Evolutionary conservation across 768 basidiomycete genomes (phyloP), one percentile per base, ranked within the genome.

Genomic region (Kwoniella mangroviensis): DNA sequence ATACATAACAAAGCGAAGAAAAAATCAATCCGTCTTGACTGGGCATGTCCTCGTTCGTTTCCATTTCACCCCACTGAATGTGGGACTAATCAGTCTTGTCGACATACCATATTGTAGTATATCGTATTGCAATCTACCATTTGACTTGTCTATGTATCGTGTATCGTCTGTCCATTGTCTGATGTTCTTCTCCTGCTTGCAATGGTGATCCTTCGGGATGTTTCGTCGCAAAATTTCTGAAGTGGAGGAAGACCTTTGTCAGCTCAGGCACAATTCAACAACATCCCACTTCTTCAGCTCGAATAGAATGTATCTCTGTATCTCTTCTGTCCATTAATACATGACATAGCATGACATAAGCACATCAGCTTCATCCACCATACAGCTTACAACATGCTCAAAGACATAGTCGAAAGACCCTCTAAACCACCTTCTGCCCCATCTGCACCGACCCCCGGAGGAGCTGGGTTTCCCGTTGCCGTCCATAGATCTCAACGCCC

Each of bases 401-500:
- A 69, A 49, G 75, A 78, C 34, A 76, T 80, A 59, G 65, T 75
- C 15, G 79, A 80, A 56, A 51, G 75, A 13, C 55, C 71, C 2
- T 62, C 74, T 7, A 45, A 62, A 45, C 42, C 59, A 73, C 21
- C 71, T 69, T 11, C 40, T 71, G 59, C 76, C 73, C 67, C 42
- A 55, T 34, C 58, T 51, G 43, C 58, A 64, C 34, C 21, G 26
- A 42, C 58, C 10, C 51, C 24, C 5, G 57, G 64, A 52, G 26
- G 65, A 58, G 19, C 62, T 19, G 66, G 71, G 55, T 17, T 72
- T 52, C 69, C 63, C 4, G 66, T 74, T 22, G 75, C 77, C 1
- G 52, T 41, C 69, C 24, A 81, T 79, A 12, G 69, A 63, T 19
- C 71, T 67, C 43, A 63, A 67, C 10, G 67, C 15, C 65, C 74